These are phyloP conservation scores for Somion occarium DNA, from an alignment of 1,284 basidiomycete species.

Conservation along the genomic window DNA sequence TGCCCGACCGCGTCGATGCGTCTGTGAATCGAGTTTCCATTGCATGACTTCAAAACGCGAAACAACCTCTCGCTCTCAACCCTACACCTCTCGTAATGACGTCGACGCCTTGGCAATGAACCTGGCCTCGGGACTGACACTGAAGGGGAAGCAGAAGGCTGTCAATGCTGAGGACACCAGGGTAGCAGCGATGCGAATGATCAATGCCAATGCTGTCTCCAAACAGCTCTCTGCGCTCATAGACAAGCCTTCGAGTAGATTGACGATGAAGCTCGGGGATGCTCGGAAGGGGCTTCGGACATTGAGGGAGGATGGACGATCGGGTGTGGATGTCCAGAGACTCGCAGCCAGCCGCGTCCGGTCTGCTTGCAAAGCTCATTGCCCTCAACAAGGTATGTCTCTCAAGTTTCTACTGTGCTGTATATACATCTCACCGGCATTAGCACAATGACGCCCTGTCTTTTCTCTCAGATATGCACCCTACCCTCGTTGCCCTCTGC, in stretches of 20 bases:
- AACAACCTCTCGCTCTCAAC: too few relatives aligned
- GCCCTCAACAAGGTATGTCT: constrained; percentile 57
- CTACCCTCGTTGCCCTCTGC: constrained; percentile 35
- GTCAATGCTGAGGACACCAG: not conserved
- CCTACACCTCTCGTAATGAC: not conserved
- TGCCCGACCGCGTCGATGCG: not conserved
- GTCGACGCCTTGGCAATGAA: constrained; percentile 7
- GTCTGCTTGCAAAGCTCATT: constrained; percentile 62
- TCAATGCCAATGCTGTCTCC: constrained; percentile 59
- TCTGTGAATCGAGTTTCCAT: not conserved
- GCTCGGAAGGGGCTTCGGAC: constrained; percentile 35
- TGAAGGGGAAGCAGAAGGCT: constrained; percentile 14
- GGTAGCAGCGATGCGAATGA: constrained; percentile 45
- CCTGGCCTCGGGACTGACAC: constrained; percentile 6
- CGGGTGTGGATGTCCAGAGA: constrained; percentile 63
- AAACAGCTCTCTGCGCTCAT: constrained; percentile 47
- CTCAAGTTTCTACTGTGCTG: constrained; percentile 3
- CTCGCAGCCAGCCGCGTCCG: constrained; percentile 61
- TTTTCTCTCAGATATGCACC: constrained; percentile 42
- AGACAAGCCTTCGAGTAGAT: constrained; percentile 27
- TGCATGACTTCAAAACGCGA: too few relatives aligned
- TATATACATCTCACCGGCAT: not conserved
- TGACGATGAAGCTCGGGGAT: constrained; percentile 20
- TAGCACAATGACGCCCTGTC: constrained; percentile 48
- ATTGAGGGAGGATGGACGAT: constrained; percentile 42